These are phyloP conservation scores for Penicillium verhagenii DNA, from an alignment of 495 filamentous ascomycete species.

Conservation along the genomic window DNA sequence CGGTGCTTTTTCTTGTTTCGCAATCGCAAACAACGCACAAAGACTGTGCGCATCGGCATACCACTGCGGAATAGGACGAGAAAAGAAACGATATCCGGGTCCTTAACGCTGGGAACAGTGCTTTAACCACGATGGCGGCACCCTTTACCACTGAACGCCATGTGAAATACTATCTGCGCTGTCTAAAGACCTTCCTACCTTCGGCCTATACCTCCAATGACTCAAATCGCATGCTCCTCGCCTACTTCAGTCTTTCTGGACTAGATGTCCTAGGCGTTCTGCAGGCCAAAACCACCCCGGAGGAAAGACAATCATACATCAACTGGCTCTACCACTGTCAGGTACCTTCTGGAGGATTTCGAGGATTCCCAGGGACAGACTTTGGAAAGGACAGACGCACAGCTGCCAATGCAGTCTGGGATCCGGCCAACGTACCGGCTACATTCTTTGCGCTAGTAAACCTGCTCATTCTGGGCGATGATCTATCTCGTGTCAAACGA, in stretches of 20 bases:
- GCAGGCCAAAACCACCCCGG: constrained; percentile 50
- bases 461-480: constrained; percentile 73
- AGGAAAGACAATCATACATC: constrained; percentile 59
- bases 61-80: background rate
- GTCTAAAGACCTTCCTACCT: constrained; percentile 78
- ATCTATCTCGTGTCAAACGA: constrained; percentile 65
- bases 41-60: background rate
- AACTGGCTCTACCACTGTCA: constrained; percentile 77
- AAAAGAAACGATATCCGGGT: background rate
- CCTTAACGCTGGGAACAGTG: background rate
- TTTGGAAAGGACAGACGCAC: constrained; percentile 47
- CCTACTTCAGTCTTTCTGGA: constrained; percentile 81
- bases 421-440: constrained; percentile 79
- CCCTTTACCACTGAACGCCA: constrained; percentile 70
- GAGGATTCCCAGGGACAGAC: constrained; percentile 70
- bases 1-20: background rate
- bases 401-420: constrained; percentile 57
- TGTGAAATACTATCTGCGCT: constrained; percentile 90
- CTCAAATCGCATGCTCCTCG: constrained; percentile 83
- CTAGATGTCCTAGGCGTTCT: constrained; percentile 74
- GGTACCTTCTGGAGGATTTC: constrained; percentile 73
- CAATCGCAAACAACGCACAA: background rate
- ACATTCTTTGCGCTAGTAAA: constrained; percentile 83
- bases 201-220: constrained; percentile 80
- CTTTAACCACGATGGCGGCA: constrained; percentile 31